A percentile compares a stretch with the other conserved stretches of the same genome.
These are phyloP conservation scores for Pseudovirgaria hyperparasitica DNA, from an alignment of 2,329 filamentous ascomycete species.

Conservation along the genomic window DNA sequence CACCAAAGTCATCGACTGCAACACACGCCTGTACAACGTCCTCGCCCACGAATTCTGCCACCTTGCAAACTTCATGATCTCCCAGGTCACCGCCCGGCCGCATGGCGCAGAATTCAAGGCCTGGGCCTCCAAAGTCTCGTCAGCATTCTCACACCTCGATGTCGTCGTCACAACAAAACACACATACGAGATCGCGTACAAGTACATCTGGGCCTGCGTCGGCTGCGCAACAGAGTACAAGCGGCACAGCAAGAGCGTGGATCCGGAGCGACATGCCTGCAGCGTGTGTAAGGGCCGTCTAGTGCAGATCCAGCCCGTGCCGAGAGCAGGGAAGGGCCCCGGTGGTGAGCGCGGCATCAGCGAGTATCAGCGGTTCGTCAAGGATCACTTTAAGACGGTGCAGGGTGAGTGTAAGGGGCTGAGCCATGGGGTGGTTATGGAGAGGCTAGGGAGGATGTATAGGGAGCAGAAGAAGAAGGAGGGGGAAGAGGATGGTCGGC, in stretches of 20 bases:
- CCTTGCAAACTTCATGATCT: constrained; percentile 81
- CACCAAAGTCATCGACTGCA: constrained; percentile 71
- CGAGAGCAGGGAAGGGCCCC: constrained; percentile 31
- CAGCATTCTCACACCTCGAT: constrained; percentile 46
- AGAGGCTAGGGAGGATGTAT: constrained; percentile 50
- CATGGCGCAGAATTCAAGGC: constrained; percentile 76
- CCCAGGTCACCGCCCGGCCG: constrained; percentile 58
- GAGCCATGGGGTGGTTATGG: constrained; percentile 58
- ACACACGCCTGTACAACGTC: constrained; percentile 66
- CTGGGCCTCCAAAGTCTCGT: constrained; percentile 45
- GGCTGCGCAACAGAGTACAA: constrained; percentile 61
- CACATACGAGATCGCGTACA: constrained; percentile 79
- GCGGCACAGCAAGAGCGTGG: constrained; percentile 75
- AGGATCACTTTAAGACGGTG: constrained; percentile 52
- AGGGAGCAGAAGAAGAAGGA: constrained; percentile 32
- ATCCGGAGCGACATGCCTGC: constrained; percentile 58
- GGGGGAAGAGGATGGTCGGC: constrained; percentile 4
- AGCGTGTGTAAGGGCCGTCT: constrained; percentile 58
- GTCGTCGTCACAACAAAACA: constrained; percentile 83
- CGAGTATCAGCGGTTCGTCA: constrained; percentile 49
- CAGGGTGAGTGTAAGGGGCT: constrained; percentile 42
- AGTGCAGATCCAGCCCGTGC: constrained; percentile 67
- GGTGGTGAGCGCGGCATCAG: constrained; percentile 17
- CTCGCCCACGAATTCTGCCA: constrained; percentile 97
- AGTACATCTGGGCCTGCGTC: constrained; percentile 74